phyloP scores from a whole-genome alignment of 164 flowering plant genomes.

The Dillenia suffruticosa region DNA sequence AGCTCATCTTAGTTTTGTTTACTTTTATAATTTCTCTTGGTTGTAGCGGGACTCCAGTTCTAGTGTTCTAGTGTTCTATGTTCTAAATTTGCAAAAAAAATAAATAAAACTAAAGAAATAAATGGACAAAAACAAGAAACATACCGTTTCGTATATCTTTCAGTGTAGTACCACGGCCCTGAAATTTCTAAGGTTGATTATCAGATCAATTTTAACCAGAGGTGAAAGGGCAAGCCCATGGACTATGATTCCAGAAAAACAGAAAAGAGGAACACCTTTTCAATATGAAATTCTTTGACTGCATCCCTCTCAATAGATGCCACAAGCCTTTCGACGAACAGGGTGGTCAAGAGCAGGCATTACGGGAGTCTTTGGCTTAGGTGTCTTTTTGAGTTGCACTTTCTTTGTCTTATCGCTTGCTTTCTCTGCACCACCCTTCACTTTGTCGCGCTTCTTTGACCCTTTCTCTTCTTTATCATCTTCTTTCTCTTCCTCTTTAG shows the following conservation, averaged over 20 bases:
- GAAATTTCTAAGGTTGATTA: constrained; percentile 23
- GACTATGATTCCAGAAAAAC: not conserved
- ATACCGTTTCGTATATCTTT: constrained; percentile 90
- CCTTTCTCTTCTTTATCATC: constrained; percentile 2
- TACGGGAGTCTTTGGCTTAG: constrained; percentile 48
- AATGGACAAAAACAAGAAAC: not conserved
- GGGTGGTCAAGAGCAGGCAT: constrained; percentile 48
- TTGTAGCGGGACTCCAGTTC: no score
- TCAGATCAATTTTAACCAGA: not conserved
- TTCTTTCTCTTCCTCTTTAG: constrained; percentile 5
- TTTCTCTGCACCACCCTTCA: constrained; percentile 20
- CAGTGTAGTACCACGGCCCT: constrained; percentile 84
- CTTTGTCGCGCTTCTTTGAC: constrained; percentile 13
- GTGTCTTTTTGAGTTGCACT: constrained; percentile 20
- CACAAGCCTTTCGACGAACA: constrained; percentile 72
- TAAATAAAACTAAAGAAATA: not conserved
- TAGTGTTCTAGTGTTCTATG: no score
- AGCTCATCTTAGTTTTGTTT: no score
- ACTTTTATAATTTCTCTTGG: no score
- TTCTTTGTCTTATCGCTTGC: constrained; percentile 20
- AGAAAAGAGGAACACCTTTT: constrained; percentile 39
- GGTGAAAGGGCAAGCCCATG: not conserved
- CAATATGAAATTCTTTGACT: constrained; percentile 52
- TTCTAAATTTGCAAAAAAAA: no score
- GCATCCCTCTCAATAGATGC: constrained; percentile 59